These are phyloP conservation scores for Serendipita vermifera DNA, from an alignment of 768 basidiomycete species.

Conservation along the genomic window DNA sequence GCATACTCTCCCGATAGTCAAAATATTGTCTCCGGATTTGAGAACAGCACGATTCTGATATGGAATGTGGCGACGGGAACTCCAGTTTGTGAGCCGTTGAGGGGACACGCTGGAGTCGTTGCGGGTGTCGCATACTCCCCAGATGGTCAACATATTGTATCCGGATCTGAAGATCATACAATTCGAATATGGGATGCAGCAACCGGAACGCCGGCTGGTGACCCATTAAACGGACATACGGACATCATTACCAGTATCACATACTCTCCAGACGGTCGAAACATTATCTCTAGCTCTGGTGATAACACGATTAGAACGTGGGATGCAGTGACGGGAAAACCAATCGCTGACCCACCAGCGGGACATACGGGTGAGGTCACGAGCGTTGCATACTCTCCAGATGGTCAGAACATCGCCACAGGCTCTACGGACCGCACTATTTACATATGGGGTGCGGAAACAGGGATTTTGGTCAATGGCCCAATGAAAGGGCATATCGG, in stretches of 20 bases:
- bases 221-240: constrained; percentile 17
- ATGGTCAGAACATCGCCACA: not conserved
- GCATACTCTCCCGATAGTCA: constrained; percentile 8
- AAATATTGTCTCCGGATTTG: not conserved
- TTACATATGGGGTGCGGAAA: constrained; percentile 16
- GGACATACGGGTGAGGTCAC: not conserved
- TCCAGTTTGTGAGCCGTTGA: not conserved
- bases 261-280: no score
- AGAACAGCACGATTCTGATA: constrained; percentile 15
- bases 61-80: constrained; percentile 18
- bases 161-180: constrained; percentile 10
- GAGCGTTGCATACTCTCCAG: constrained; percentile 10
- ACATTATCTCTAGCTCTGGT: no score
- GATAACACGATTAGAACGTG: no score
- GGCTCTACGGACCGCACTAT: constrained; percentile 12
- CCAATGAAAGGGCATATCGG: not conserved
- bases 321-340: no score
- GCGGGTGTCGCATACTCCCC: constrained; percentile 10
- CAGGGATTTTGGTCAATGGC: constrained; percentile 16
- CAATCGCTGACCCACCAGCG: not conserved
- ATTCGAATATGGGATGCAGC: constrained; percentile 16
- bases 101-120: not conserved
- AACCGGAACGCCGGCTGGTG: constrained; percentile 18
- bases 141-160: not conserved
- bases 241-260: no score